Evolutionary conservation across 2,329 filamentous ascomycete species (phyloP).

Genomic region (Phaeosphaeriaceae sp.): DNA sequence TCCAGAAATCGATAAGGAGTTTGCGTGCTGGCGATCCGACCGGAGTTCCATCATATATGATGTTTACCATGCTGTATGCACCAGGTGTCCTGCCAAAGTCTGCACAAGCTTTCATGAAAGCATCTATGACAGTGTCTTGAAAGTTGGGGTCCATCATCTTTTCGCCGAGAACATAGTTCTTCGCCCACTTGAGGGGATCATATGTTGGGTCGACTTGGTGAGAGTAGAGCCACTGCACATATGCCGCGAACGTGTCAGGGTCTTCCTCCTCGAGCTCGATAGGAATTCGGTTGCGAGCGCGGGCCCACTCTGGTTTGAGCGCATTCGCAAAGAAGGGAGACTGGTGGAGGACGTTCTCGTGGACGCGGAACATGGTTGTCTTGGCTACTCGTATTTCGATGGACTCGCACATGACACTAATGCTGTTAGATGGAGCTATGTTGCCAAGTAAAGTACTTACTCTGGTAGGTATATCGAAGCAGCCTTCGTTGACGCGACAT

Average conservation of each 20-base stretch:
- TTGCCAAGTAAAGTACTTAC: too few relatives aligned
- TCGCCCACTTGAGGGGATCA: neutral
- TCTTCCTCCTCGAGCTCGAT: neutral
- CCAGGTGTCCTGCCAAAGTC: too few relatives aligned
- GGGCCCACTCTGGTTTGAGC: neutral
- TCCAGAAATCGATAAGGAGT: neutral
- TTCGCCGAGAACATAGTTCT: conserved; percentile 13
- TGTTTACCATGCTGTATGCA: too few relatives aligned
- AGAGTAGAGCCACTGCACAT: conserved; percentile 1
- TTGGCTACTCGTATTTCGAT: neutral
- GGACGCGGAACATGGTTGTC: neutral
- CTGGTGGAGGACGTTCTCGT: neutral
- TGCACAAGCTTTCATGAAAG: neutral
- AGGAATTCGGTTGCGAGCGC: neutral
- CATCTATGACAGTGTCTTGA: conserved; percentile 7
- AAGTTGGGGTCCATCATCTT: conserved; percentile 9
- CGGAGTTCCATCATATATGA: neutral
- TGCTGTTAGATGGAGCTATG: too few relatives aligned
- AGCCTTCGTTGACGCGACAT: neutral
- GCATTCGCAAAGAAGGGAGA: conserved; percentile 1
- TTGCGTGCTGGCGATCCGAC: neutral
- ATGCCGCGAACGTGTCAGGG: neutral
- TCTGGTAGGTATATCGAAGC: neutral
- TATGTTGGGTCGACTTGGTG: neutral
- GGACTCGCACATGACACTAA: neutral